A percentile compares a stretch with the other conserved stretches of the same genome.
Conservation (phyloP, 1,139 yeast species). For the Sugiyamaella neomexicana region DNA sequence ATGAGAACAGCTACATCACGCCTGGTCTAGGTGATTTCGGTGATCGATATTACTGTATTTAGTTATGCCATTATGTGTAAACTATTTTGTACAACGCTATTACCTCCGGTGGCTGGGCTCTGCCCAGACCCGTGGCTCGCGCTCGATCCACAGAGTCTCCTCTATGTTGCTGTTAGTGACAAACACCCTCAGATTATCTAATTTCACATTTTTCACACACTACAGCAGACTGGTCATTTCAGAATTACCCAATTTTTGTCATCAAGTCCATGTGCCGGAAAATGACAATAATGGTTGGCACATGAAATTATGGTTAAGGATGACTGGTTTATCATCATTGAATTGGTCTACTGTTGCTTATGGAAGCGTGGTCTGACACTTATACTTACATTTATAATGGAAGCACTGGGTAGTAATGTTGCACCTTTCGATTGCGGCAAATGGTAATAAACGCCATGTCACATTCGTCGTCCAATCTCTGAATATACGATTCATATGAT, state of each 20-base stretch:
- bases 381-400: slow-evolving; percentile 21
- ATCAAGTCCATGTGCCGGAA: slow-evolving; percentile 20
- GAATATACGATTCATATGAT: slow-evolving; percentile 20
- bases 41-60: slow-evolving; percentile 92
- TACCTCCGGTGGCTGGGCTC: neutral
- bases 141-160: too few species aligned
- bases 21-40: slow-evolving; percentile 99
- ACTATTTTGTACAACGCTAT: neutral
- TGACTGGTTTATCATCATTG: slow-evolving; percentile 25
- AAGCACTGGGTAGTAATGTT: slow-evolving; percentile 29
- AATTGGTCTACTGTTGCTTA: neutral
- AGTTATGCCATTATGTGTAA: neutral
- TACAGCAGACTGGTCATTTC: slow-evolving; percentile 3
- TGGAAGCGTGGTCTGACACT: too few species aligned
- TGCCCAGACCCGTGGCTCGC: neutral
- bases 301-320: slow-evolving; percentile 26
- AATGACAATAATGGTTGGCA: slow-evolving; percentile 21
- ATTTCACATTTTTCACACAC: too few species aligned
- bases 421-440: slow-evolving; percentile 19
- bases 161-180: too few species aligned
- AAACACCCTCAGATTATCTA: too few species aligned
- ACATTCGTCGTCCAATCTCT: slow-evolving; percentile 21
- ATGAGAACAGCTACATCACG: slow-evolving; percentile 77
- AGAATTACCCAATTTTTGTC: slow-evolving; percentile 24
- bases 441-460: slow-evolving; percentile 21